Evolutionary conservation across 306 rosid genomes (phyloP), one percentile per base, ranked within the genome.

Genomic region (Casuarina equisetifolia): DNA sequence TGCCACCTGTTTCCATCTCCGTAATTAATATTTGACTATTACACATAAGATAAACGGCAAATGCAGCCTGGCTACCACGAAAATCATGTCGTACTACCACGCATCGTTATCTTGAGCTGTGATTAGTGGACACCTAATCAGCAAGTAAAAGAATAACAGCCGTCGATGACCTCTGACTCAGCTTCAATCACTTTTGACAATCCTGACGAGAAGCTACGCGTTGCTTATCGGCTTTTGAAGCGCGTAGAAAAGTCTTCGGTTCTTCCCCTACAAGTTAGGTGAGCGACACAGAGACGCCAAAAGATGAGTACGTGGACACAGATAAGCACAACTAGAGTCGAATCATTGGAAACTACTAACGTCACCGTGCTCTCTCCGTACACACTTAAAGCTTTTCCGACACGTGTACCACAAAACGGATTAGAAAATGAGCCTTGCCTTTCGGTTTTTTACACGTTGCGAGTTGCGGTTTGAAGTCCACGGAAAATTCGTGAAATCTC

Each of bases 301-400:
- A 69, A 39, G 4, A 38, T 4, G 78, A 59, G 45, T 75, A 75
- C 84, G 82, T 81, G 85, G 84, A 83, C 44, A 48, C 87, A 59
- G 64, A 62, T 81, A 72, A 55, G 84, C 83, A 46, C 63, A 4
- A 40, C 49, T 5, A 25, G 32, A 25, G 32, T 25, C 32, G 32
- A 25, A 25, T 25, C 32, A 1, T 25, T 25, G 32, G 32, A 25
- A 20, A 39, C 46, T 12, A 16, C 46, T 38, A 6, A 0, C 15
- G 4, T 19, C 17, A 16, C 13, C 71, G 1, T 1, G 0, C 25
- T 2, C 16, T 0, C 6, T 42, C 1, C 5, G 50, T 40, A 4
- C 0, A 1, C 50, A 1, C 35, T 12, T 16, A 15, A 66, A 8
- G 4, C 15, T 32, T 0, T 40, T 16, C 2, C 25, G 13, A 66